Evolutionary conservation across 352 stramenopile species (phyloP).

Genomic region (Globisporangium viniferum): DNA sequence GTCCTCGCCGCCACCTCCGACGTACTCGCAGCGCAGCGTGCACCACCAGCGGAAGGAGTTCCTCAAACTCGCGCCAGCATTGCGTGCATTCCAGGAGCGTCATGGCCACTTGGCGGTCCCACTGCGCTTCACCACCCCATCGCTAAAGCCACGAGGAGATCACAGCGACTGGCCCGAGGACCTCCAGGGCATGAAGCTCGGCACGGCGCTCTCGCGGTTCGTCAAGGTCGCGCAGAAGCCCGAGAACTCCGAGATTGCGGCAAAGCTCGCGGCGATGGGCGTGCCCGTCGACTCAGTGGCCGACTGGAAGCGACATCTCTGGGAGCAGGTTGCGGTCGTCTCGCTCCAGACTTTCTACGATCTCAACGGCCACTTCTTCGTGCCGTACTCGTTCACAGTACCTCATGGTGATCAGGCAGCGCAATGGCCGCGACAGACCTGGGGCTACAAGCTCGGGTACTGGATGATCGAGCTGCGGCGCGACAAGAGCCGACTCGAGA

Average conservation of each 20-base stretch:
- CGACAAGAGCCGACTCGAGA: constrained; percentile 20
- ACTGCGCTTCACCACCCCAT: constrained; percentile 31
- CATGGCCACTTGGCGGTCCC: constrained; percentile 32
- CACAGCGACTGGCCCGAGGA: constrained; percentile 20
- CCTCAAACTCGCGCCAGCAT: constrained; percentile 21
- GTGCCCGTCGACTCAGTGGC: constrained; percentile 14
- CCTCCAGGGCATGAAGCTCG: constrained; percentile 35
- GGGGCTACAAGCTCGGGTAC: constrained; percentile 43
- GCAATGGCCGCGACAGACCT: constrained; percentile 29
- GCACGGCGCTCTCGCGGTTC: constrained; percentile 40
- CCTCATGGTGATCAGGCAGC: constrained; percentile 14
- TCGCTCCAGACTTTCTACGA: constrained; percentile 24
- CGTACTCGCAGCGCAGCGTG: constrained; percentile 10
- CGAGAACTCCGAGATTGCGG: constrained; percentile 17
- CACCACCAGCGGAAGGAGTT: constrained; percentile 26
- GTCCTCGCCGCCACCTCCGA: neutral
- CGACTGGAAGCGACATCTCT: constrained; percentile 34
- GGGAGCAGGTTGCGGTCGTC: constrained; percentile 28
- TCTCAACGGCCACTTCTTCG: constrained; percentile 29
- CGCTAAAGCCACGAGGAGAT: neutral
- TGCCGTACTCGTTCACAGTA: constrained; percentile 33
- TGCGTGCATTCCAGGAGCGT: constrained; percentile 34
- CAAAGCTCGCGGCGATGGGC: constrained; percentile 21
- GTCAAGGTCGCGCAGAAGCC: constrained; percentile 31
- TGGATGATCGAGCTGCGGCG: constrained; percentile 38